Evolutionary conservation across 495 filamentous ascomycete genomes (phyloP), one percentile per base, ranked within the genome.

Genomic region (Tuber brumale): DNA sequence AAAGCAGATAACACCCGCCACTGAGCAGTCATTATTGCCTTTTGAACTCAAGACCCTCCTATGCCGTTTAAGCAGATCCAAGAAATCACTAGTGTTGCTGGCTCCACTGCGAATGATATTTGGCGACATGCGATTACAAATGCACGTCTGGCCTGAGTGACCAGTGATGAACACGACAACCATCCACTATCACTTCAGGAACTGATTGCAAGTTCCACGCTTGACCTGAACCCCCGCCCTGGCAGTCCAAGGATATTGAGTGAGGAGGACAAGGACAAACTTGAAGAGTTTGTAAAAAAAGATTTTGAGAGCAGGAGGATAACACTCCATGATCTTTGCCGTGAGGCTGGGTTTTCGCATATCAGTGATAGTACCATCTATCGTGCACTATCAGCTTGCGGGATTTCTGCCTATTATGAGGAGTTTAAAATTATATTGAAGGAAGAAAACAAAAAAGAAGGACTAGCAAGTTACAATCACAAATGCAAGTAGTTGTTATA

Each of bases 21-120:
- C 21, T 3, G 18, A 2, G 72, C 46, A 37, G 72, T 73, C n/a
- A 61, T 73, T 41, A 41, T 73, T 44, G 18, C 72, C 16, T 73
- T n/a, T 42, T 1, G 27, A 19, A 61, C 42, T 21, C 46, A 57
- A 23, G 35, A 61, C 10, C 45, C 16, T 14, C 46, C 35, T 41
- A 21, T 73, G 21, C 8, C 37, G 2, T 39, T 41, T 19, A 16
- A 51, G 5, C 23, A 61, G 23, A 73, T 73, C 39, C n/a, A 61
- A 41, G 21, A 61, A 23, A 16, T 73, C 27, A 73, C 44, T 21
- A 31, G 43, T 42, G 35, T 39, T 73, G 72, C 72, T 41, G 41
- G 21, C 4, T 73, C 72, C 10, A 73, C 72, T 23, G 72, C 35
- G 9, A 73, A 73, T 73, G 46, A 73, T 6, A 61, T 73, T 39